Conservation (phyloP, 2,329 filamentous ascomycete species). For the Aspergillus neoniger region DNA sequence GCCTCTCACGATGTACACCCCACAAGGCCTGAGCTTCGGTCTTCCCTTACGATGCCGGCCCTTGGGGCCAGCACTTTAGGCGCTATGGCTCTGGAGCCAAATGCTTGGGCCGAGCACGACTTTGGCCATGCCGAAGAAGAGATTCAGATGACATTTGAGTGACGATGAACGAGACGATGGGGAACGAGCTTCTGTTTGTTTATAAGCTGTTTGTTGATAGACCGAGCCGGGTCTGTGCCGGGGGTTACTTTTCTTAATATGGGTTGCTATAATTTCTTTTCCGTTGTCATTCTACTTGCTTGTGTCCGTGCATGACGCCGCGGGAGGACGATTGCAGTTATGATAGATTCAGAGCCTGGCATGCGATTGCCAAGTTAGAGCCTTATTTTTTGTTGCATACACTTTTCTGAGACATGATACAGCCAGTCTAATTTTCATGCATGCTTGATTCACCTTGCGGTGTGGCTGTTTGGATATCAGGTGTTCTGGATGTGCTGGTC, state of each 20-base stretch:
- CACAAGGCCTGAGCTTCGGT: constrained; percentile 32
- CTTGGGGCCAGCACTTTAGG: constrained; percentile 28
- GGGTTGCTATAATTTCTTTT: neutral
- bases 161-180: constrained; percentile 28
- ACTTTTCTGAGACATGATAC: neutral
- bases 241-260: neutral
- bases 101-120: constrained; percentile 71
- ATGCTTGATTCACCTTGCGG: neutral
- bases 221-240: neutral
- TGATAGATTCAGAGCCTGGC: neutral
- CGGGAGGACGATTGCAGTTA: neutral
- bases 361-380: neutral
- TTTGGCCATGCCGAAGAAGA: constrained; percentile 58
- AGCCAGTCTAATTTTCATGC: neutral
- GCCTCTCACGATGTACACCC: constrained; percentile 14
- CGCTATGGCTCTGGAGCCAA: constrained; percentile 49
- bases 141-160: constrained; percentile 81
- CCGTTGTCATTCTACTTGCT: neutral
- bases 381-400: neutral
- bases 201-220: constrained; percentile 8
- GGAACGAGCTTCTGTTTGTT: constrained; percentile 7
- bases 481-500: neutral
- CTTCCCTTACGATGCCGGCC: constrained; percentile 35
- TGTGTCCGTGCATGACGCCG: neutral
- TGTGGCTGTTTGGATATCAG: neutral